Evolutionary conservation across 305 asterid species (phyloP), one percentile per base, ranked within the genome.

Genomic region (Fraxinus paxiana): DNA sequence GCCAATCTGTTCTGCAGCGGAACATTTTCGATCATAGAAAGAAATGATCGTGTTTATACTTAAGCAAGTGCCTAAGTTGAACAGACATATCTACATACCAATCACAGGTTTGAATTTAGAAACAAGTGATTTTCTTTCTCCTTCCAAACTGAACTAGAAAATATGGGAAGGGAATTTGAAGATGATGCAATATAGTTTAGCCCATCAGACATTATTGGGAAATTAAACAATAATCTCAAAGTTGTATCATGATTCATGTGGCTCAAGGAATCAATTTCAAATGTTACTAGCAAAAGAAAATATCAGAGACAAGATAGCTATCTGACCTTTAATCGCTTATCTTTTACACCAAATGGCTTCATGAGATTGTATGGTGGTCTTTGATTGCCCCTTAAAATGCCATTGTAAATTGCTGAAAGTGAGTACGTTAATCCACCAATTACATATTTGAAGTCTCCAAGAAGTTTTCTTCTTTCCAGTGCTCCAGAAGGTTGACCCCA

Each of bases 401-500:
- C 98, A 77, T 92, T 93, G 30, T 92, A 88, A 41, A 93, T 91
- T 61, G 90, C 95, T 75, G 98, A 93, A 77, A 95, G 98, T 41
- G 98, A 93, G 78, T 90, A 93, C 38, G 93, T 87, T 78, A 91
- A 88, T 83, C 97, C 97, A 84, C 98, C 95, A 81, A 95, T 95
- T 38, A 95, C 98, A 83, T 95, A 95, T 84, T 92, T 95, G 88
- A 95, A 95, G 76, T 92, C 97, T 75, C 98, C 96, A 77, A 90
- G 88, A 63, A 93, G 85, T 80, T 86, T 92, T 73, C 93, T 89
- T 82, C 98, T 89, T 82, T 93, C 98, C 24, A 93, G 83, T 46
- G 94, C 83, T 74, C 98, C 92, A 5, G 90, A 78, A 72, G 98
- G 97, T 85, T 90, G 98, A 8, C 97, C 98, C 87, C 89, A 86